Percentiles rank a stretch among this genome's conserved stretches.
phyloP scores from a whole-genome alignment of 371 early-diverging fungal species.

The Mortierella sp. region DNA sequence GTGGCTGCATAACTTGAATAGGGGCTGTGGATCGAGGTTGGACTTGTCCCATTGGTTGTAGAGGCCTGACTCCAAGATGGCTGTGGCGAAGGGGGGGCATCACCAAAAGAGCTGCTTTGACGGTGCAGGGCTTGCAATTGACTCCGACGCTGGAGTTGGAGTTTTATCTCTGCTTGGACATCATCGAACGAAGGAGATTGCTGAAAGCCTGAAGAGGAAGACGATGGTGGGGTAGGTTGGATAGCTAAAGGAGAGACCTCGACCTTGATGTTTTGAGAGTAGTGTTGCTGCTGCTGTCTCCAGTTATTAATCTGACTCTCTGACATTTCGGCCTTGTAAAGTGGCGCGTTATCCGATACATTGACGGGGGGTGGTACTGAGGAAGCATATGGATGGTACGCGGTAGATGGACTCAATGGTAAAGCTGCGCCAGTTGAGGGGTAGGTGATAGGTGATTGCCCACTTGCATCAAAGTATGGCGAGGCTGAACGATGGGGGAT shows the following conservation, averaged over 20 bases:
- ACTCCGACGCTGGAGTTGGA: slow-evolving; percentile 34
- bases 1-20: background rate
- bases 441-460: background rate
- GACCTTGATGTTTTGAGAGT: slow-evolving; percentile 46
- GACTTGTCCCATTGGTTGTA: background rate
- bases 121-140: slow-evolving; percentile 42
- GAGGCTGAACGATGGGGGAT: slow-evolving; percentile 4
- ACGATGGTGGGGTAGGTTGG: slow-evolving; percentile 3
- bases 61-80: slow-evolving; percentile 17
- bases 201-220: background rate
- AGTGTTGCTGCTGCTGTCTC: slow-evolving; percentile 28
- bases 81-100: slow-evolving; percentile 17
- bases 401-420: slow-evolving; percentile 1
- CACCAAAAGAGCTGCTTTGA: slow-evolving; percentile 10
- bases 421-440: background rate
- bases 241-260: slow-evolving; percentile 22
- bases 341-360: background rate
- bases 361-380: background rate
- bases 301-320: slow-evolving; percentile 32
- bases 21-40: slow-evolving; percentile 10
- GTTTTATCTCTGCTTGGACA: slow-evolving; percentile 35
- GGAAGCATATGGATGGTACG: background rate
- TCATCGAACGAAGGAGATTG: slow-evolving; percentile 1
- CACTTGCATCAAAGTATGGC: background rate
- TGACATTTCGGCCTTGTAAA: slow-evolving; percentile 48